Base-by-base conservation (phyloP, 129 eudicot genomes). In the Rutidosis leptorrhynchoides region DNA sequence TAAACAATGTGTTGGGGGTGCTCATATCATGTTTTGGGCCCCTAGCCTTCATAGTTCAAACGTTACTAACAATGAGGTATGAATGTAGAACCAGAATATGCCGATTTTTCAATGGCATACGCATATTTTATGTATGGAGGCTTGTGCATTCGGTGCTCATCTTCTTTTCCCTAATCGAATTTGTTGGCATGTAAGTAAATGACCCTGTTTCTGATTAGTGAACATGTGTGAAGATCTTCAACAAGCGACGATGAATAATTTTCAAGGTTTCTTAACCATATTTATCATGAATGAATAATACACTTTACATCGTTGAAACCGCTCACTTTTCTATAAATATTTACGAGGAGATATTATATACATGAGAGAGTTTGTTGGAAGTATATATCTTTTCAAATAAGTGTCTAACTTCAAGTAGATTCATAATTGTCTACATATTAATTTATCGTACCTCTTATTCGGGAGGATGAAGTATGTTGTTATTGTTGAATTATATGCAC, bases 31-130 rank as follows among this genome's bases (percentile, higher is more conserved):
- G 46, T 48, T 48, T 48, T 17, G 11, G 22, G 55, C 2, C 55
- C 55, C 46, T 40, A 48, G 3, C 22, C 54, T 48, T 9, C n/a
- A n/a, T n/a, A n/a, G n/a, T n/a, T n/a, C 22, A 17, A 20, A n/a
- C 24, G 17, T 49, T 1, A 5, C 55, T 20, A 19, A n/a, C 17
- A 49, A 6, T 28, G 32, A 10, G 3, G 46, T 29, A 32, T 6
- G 14, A 60, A 60, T 60, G 65, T 60, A 40, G 65, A 27, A 59
- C 43, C 15, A 32, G 65, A 19, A 60, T 61, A 1, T 61, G 23
- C 16, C 16, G 19, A 30, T 29, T n/a, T 19, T 8, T 6, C 10
- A 7, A 61, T 61, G 26, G 8, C 46, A 26, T 61, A 61, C 30
- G 32, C 65, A 61, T 61, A 19, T 22, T 32, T 11, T 12, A 40